phyloP scores from a whole-genome alignment of 1,284 basidiomycete species.

The Cerrena zonata region DNA sequence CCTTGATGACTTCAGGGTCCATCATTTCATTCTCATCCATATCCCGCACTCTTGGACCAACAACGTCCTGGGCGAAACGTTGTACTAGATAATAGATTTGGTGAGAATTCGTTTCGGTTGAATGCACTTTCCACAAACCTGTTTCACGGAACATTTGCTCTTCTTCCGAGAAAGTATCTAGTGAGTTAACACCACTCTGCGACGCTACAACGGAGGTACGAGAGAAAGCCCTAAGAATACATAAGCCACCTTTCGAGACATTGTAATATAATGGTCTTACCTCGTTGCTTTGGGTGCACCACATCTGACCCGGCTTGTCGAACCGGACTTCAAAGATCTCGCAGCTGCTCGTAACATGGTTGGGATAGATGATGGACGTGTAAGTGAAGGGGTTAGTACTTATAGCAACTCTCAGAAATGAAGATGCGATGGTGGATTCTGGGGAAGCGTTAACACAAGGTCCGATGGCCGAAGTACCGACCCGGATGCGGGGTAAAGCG shows the following conservation, averaged over 20 bases:
- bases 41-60: constrained; percentile 85
- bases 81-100: constrained; percentile 46
- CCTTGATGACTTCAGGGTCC: constrained; percentile 85
- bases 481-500: neutral
- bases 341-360: neutral
- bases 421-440: neutral
- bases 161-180: constrained; percentile 84
- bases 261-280: too few relatives aligned
- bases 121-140: constrained; percentile 42
- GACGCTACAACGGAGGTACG: constrained; percentile 9
- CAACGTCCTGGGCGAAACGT: constrained; percentile 84
- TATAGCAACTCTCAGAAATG: too few relatives aligned
- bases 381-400: too few relatives aligned
- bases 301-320: neutral
- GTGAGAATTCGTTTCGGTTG: neutral
- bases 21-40: constrained; percentile 98
- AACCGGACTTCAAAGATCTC: neutral
- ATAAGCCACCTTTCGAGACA: too few relatives aligned
- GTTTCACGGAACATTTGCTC: constrained; percentile 86
- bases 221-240: constrained; percentile 14
- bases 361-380: neutral
- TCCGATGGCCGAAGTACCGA: neutral
- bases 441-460: neutral
- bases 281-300: neutral
- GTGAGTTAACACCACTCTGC: constrained; percentile 41